A percentile compares a stretch with the other conserved stretches of the same genome.
Evolutionary conservation across 306 rosid genomes (phyloP).

Genomic region (Pyrus bretschneideri): DNA sequence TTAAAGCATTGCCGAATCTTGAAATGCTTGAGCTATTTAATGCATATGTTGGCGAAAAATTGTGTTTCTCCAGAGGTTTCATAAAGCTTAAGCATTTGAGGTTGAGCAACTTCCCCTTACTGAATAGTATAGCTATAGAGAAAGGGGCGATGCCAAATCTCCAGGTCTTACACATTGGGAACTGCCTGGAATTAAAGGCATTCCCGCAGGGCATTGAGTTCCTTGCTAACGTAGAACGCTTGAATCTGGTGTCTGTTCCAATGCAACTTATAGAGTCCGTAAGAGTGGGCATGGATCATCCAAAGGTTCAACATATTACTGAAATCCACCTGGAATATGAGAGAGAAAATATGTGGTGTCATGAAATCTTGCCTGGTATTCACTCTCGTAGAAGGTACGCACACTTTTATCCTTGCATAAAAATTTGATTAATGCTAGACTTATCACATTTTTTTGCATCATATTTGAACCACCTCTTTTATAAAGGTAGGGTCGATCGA

Average conservation of each 20-base stretch:
- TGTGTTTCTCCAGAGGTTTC: neutral
- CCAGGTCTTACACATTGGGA: neutral
- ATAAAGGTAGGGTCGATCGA: no score
- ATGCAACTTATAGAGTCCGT: neutral
- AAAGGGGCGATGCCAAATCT: conserved; percentile 11
- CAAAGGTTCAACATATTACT: neutral
- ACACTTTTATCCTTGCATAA: no score
- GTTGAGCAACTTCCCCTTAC: neutral
- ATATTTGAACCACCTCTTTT: accelerated
- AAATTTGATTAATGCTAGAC: neutral
- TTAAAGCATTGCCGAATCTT: neutral
- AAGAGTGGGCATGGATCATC: neutral
- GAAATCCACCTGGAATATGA: neutral
- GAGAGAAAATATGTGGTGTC: neutral
- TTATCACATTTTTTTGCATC: no score
- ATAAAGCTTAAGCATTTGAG: neutral
- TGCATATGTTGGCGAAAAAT: no score
- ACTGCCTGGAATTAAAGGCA: neutral
- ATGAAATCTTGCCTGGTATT: neutral
- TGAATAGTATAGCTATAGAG: neutral
- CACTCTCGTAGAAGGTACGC: neutral
- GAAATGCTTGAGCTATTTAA: no score
- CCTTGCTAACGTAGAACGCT: neutral
- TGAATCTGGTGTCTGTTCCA: neutral
- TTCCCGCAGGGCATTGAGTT: conserved; percentile 12